Percentiles rank a stretch among this genome's conserved stretches.
Conservation (phyloP, 164 flowering plant species). For the Santalum album region DNA sequence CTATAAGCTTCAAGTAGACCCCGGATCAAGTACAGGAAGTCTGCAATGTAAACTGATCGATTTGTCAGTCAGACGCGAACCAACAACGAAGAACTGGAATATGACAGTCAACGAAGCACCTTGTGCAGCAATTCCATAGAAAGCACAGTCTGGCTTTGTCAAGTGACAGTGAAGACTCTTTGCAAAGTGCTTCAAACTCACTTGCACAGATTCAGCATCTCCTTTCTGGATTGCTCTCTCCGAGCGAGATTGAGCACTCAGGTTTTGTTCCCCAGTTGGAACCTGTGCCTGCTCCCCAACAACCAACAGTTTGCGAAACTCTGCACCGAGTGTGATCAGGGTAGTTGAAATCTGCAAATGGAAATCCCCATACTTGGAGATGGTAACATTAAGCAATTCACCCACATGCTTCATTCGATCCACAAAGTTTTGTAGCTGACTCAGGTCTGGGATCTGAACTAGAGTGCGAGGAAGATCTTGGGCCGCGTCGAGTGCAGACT, state of each 20-base stretch:
- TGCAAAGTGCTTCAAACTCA: slow-evolving; percentile 79
- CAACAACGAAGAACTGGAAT: slow-evolving; percentile 92
- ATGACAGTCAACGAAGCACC: slow-evolving; percentile 81
- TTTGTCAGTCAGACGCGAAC: slow-evolving; percentile 72
- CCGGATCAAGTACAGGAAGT: slow-evolving; percentile 84
- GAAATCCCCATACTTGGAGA: slow-evolving; percentile 72
- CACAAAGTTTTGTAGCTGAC: slow-evolving; percentile 59
- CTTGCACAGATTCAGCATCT: slow-evolving; percentile 72
- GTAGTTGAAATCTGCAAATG: slow-evolving; percentile 67
- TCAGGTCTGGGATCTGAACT: slow-evolving; percentile 67
- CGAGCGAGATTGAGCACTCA: slow-evolving; percentile 57
- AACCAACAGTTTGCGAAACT: slow-evolving; percentile 60
- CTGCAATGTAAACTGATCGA: slow-evolving; percentile 90
- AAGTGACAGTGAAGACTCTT: slow-evolving; percentile 77
- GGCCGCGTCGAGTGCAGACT: slow-evolving; percentile 63
- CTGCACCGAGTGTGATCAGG: slow-evolving; percentile 68
- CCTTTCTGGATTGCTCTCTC: slow-evolving; percentile 56
- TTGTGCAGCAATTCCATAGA: slow-evolving; percentile 70
- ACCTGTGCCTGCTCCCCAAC: slow-evolving; percentile 58
- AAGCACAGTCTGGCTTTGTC: slow-evolving; percentile 84
- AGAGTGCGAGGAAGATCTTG: slow-evolving; percentile 74
- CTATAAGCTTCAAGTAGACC: slow-evolving; percentile 34
- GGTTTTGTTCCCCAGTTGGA: slow-evolving; percentile 36
- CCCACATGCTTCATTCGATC: slow-evolving; percentile 90
- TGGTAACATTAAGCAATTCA: slow-evolving; percentile 53